Conservation (phyloP, 768 basidiomycete species). For the Leucocoprinus sp. region DNA sequence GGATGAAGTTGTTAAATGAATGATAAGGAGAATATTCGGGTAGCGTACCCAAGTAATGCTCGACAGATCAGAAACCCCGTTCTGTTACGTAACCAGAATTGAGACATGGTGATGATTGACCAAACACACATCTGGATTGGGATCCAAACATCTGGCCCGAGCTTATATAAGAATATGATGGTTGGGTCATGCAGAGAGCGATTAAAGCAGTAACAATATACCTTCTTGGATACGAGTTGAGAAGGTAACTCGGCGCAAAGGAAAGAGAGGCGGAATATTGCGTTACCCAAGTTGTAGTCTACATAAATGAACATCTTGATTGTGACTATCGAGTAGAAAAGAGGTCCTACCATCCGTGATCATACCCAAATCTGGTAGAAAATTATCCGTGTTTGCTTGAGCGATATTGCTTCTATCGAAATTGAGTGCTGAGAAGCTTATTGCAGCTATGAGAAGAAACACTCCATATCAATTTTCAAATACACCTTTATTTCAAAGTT, state of each 20-base stretch:
- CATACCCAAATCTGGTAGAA: constrained; percentile 47
- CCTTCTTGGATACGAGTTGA: constrained; percentile 52
- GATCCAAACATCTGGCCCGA: constrained; percentile 61
- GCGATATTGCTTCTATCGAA: constrained; percentile 45
- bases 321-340: no score
- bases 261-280: constrained; percentile 42
- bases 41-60: constrained; percentile 26
- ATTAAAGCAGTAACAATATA: constrained; percentile 21
- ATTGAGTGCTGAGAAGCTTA: constrained; percentile 51
- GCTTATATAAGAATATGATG: constrained; percentile 22
- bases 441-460: constrained; percentile 24
- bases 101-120: constrained; percentile 42
- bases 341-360: constrained; percentile 33
- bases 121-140: constrained; percentile 50
- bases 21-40: no score
- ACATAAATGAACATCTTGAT: background rate
- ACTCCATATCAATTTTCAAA: background rate
- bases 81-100: constrained; percentile 51
- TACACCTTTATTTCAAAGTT: no score
- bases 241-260: constrained; percentile 53
- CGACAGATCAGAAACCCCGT: constrained; percentile 40
- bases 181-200: no score
- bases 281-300: constrained; percentile 54
- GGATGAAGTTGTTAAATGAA: no score
- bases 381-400: constrained; percentile 51